Evolutionary conservation across 345 rosid species (phyloP), one percentile per base, ranked within the genome.

Genomic region (Ceriops decandra): DNA sequence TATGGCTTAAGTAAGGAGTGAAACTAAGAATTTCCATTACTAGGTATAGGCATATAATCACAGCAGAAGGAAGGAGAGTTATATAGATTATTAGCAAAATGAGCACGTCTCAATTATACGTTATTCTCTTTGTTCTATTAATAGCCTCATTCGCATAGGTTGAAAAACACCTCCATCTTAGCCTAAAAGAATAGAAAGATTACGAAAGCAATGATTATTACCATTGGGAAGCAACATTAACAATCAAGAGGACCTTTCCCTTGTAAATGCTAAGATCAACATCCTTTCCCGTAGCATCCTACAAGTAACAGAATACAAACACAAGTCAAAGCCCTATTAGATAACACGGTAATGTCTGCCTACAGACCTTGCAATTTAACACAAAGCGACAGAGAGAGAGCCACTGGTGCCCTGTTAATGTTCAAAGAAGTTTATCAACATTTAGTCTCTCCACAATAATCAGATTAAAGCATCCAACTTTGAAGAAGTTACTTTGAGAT

Each of bases 181-280:
- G 20, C 13, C 24, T 4, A 8, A 28, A 64, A 64, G 17, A 49
- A 63, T 13, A 59, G 59, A 54, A 60, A 62, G 32, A 36, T 30
- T 49, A 57, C 26, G 4, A 28, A 36, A 52, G 35, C 56, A 65
- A 19, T 9, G 20, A 26, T 20, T 49, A 53, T 22, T 75, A 95
- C 99, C 98, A 95, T 68, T 91, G 92, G 5, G 99, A 95, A 70
- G 99, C 99, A 70, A 95, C 99, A 75, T 95, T 95, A 81, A 95
- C 96, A 66, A 95, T 83, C 74, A 91, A 68, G 68, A 95, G 93
- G 57, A 82, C 98, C 86, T 91, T 95, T 58, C 88, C 99, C 81
- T 88, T 95, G 82, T 90, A 91, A 52, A 26, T 72, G 71, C 91
- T 72, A 27, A 93, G 93, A 76, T 83, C 87, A 20, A 91, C 93